Base-by-base conservation (phyloP, 208 protist species). In the Angomonas deanei region DNA sequence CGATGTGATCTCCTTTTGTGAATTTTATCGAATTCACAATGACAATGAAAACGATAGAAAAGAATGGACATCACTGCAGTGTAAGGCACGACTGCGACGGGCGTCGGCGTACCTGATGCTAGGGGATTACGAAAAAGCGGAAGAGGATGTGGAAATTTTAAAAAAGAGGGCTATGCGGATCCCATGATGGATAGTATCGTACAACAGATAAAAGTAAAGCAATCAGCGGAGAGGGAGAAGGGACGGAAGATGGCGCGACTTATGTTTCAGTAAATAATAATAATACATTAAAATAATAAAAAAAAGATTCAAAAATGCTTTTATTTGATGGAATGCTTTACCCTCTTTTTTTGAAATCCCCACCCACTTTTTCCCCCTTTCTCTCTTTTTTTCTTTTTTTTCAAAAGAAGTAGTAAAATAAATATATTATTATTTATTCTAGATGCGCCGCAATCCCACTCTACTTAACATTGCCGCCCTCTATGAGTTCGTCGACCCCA, bases 401-500 rank as follows among this genome's bases (percentile, higher is more conserved):
- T 62, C 27, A 36, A 30, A 10, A 50, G 24, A n/a, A 32, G 11
- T 17, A 61, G 28, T 28, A 5, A 34, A 2, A 50, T 53, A 28
- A 24, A 23, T 62, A 33, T 49, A 54, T 50, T 70, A 32, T 32
- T 23, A 28, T 3, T 5, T 8, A 11, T 48, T 6, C 2, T 60
- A n/a, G 5, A 76, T 82, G 70, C 72, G 68, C 17, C 60, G 75
- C 38, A 73, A 58, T 33, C 24, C 49, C 36, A 57, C 57, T 10
- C 33, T 70, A 19, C 72, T 67, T 58, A 90, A 83, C 50, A 68
- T 66, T 17, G 79, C 79, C 48, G 81, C 83, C 28, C 79, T 95
- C n/a, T 95, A 95, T 62, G 87, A 94, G 52, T 94, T 96, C 66
- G 87, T 96, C 2, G 91, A 96, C 60, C 78, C 62, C 36, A 92